Conservation (phyloP, 1,284 basidiomycete species). For the Moesziomyces parantarcticus region DNA sequence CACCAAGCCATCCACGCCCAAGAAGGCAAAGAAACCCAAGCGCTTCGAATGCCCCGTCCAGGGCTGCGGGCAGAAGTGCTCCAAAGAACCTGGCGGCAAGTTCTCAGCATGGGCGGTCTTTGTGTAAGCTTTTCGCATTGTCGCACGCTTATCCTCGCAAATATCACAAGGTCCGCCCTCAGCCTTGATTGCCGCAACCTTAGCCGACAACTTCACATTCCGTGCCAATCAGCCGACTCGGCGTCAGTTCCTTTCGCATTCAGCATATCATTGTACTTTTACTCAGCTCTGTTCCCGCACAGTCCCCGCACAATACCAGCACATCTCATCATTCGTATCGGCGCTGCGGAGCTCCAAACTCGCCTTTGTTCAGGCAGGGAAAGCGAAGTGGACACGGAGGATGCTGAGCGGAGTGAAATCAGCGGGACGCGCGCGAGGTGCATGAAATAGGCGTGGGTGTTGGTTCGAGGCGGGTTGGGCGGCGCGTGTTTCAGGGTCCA, state of each 20-base stretch:
- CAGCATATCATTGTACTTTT: slow-evolving; percentile 25
- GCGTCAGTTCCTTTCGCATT: slow-evolving; percentile 9
- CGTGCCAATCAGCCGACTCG: background rate
- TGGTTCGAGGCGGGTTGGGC: slow-evolving; percentile 5
- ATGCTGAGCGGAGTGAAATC: background rate
- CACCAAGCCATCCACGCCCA: slow-evolving; percentile 7
- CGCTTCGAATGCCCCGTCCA: slow-evolving; percentile 57
- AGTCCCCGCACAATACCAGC: background rate
- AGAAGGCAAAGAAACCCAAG: slow-evolving; percentile 36
- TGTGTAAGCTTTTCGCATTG: slow-evolving; percentile 4
- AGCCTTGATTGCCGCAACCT: too few relatives aligned
- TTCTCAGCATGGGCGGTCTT: slow-evolving; percentile 41
- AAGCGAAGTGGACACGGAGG: too few relatives aligned
- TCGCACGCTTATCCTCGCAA: background rate
- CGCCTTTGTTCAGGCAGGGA: too few relatives aligned
- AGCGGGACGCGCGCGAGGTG: background rate
- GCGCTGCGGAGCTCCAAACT: too few relatives aligned
- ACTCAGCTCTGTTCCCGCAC: slow-evolving; percentile 5
- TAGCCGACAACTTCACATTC: background rate
- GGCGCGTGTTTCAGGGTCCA: slow-evolving; percentile 25
- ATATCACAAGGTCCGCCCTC: too few relatives aligned
- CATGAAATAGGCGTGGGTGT: slow-evolving; percentile 3
- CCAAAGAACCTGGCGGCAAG: slow-evolving; percentile 46
- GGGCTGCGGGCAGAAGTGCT: slow-evolving; percentile 56
- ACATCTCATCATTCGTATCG: too few relatives aligned